Conservation (phyloP, 495 filamentous ascomycete species). For the Penicillium macrosclerotiorum region DNA sequence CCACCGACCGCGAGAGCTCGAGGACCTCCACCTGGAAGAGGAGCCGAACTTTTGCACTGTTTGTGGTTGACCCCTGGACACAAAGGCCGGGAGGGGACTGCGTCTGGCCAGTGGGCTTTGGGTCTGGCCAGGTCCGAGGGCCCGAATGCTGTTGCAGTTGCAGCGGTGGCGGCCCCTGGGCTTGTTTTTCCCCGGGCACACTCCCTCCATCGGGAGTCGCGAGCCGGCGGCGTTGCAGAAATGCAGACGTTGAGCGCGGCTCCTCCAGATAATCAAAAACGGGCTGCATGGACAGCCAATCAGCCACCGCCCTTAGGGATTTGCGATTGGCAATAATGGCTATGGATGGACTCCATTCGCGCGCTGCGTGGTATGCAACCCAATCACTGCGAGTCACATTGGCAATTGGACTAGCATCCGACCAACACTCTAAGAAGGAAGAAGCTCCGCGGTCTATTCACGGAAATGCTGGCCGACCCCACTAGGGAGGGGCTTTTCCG, state of each 20-base stretch:
- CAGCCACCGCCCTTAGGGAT: neutral
- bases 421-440: too few species aligned
- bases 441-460: too few species aligned
- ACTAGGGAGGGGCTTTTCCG: too few species aligned
- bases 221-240: constrained; percentile 5
- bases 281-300: constrained; percentile 5
- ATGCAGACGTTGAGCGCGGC: constrained; percentile 9
- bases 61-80: constrained; percentile 10
- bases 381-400: constrained; percentile 12
- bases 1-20: constrained; percentile 19
- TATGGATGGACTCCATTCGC: too few species aligned
- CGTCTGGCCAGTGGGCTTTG: neutral
- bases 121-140: neutral
- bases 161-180: too few species aligned
- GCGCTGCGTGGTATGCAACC: neutral
- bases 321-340: constrained; percentile 16
- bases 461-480: too few species aligned
- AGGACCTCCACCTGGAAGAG: constrained; percentile 1
- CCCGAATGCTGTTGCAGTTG: neutral
- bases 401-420: constrained; percentile 7
- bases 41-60: constrained; percentile 3
- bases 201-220: neutral
- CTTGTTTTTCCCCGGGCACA: neutral
- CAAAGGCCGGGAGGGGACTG: constrained; percentile 13
- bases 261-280: constrained; percentile 5